phyloP scores from a whole-genome alignment of 2,329 filamentous ascomycete species.

The Trichophaea hybrida region DNA sequence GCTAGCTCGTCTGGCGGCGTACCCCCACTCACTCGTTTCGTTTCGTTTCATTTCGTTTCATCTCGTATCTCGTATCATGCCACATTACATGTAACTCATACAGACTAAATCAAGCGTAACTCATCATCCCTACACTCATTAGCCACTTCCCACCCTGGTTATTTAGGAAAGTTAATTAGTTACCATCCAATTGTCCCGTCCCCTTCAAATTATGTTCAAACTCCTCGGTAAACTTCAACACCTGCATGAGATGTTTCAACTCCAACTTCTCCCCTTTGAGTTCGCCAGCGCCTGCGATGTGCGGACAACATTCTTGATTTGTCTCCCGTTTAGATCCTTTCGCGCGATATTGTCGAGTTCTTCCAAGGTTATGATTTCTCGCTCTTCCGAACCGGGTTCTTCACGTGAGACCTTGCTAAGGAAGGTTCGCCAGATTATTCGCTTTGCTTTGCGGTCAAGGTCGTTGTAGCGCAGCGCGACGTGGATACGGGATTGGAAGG shows the following conservation, averaged over 20 bases:
- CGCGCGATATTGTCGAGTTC: conserved; percentile 55
- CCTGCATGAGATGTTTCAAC: conserved; percentile 31
- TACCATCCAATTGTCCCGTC: conserved; percentile 20
- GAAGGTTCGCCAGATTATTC: conserved; percentile 29
- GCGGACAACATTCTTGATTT: conserved; percentile 38
- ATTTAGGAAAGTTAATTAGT: not conserved
- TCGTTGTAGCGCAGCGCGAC: conserved; percentile 30
- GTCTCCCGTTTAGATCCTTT: conserved; percentile 54
- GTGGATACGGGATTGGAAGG: conserved; percentile 33
- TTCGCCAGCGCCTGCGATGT: conserved; percentile 33
- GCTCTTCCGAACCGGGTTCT: conserved; percentile 8
- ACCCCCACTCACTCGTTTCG: no score
- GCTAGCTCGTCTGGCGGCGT: no score
- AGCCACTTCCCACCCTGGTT: not conserved
- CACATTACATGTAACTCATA: no score
- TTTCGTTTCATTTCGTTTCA: no score
- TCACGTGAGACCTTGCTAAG: conserved; percentile 23
- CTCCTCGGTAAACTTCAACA: conserved; percentile 65
- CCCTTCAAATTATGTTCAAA: conserved; percentile 71
- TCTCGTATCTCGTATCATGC: no score
- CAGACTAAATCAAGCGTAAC: conserved; percentile 7
- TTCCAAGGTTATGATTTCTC: conserved; percentile 29
- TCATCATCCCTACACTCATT: conserved; percentile 19
- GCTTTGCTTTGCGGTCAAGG: conserved; percentile 25
- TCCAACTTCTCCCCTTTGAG: conserved; percentile 27